Percentiles rank a stretch among this genome's conserved stretches.
These are phyloP conservation scores for Pyronema domesticum DNA, from an alignment of 495 filamentous ascomycete species.

Conservation along the genomic window DNA sequence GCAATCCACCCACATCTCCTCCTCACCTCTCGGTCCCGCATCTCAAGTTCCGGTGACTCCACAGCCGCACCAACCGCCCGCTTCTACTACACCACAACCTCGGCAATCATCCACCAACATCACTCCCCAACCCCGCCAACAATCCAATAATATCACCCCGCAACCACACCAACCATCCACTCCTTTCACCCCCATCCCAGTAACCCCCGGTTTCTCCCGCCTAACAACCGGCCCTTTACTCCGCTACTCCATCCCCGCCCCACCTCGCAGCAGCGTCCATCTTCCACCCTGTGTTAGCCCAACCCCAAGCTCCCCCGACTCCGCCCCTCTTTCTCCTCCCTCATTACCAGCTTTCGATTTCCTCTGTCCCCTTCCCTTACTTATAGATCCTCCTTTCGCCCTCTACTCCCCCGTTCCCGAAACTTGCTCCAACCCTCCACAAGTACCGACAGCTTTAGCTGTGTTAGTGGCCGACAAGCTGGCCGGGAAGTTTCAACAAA, in stretches of 20 bases:
- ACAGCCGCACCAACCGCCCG: not conserved
- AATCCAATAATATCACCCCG: too few species aligned
- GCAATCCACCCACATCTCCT: not conserved
- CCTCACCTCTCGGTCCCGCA: not conserved
- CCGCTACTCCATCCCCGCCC: not conserved
- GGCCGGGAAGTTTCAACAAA: slow-evolving; percentile 12
- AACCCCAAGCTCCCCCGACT: not conserved
- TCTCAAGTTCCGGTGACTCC: slow-evolving; percentile 1
- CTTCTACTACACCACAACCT: too few species aligned
- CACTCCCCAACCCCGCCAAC: too few species aligned
- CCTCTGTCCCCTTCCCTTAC: slow-evolving; percentile 7
- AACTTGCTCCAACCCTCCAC: slow-evolving; percentile 12
- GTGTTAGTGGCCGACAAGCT: slow-evolving; percentile 8
- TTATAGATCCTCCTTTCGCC: slow-evolving; percentile 10
- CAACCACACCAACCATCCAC: slow-evolving; percentile 4
- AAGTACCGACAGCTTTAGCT: slow-evolving; percentile 7
- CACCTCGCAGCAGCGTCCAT: not conserved
- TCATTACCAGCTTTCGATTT: slow-evolving; percentile 1
- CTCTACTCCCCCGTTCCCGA: slow-evolving; percentile 10
- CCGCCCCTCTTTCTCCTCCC: not conserved
- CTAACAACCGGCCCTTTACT: slow-evolving; percentile 2
- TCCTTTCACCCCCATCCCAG: slow-evolving; percentile 2
- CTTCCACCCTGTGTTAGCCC: not conserved
- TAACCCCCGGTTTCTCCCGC: slow-evolving; percentile 10
- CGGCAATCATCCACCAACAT: too few species aligned